Evolutionary conservation across 2,329 filamentous ascomycete species (phyloP).

Genomic region (Talaromyces funiculosus): DNA sequence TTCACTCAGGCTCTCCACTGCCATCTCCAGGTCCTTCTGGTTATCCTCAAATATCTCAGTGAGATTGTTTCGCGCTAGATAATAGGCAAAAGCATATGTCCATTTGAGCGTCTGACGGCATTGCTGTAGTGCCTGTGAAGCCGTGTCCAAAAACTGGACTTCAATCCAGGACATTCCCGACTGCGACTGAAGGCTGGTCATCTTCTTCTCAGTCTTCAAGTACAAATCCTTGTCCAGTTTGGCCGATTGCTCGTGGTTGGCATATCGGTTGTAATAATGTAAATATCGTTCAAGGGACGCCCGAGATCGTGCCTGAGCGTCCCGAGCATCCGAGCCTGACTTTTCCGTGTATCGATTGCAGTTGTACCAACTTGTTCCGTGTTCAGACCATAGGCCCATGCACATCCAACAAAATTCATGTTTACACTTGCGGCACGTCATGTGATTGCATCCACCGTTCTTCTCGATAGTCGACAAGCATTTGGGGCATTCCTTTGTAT

Average conservation of each 20-base stretch:
- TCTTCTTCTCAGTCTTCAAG: slow-evolving; percentile 96
- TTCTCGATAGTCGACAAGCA: slow-evolving; percentile 98
- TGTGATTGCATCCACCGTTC: slow-evolving; percentile 96
- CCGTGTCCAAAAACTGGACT: slow-evolving; percentile 91
- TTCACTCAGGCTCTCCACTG: slow-evolving; percentile 92
- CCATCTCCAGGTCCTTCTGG: slow-evolving; percentile 95
- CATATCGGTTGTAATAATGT: slow-evolving; percentile 98
- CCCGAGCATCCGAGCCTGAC: slow-evolving; percentile 81
- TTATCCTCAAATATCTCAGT: slow-evolving; percentile 99
- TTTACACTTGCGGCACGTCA: slow-evolving; percentile 94
- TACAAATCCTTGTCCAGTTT: slow-evolving; percentile 95
- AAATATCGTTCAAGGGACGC: slow-evolving; percentile 92
- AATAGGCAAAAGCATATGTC: slow-evolving; percentile 98
- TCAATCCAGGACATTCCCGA: slow-evolving; percentile 99
- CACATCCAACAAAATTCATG: slow-evolving; percentile 99
- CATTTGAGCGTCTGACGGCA: slow-evolving; percentile 98
- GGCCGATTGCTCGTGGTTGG: slow-evolving; percentile 96
- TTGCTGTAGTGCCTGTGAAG: slow-evolving; percentile 87
- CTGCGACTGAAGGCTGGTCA: slow-evolving; percentile 88
- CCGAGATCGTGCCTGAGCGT: slow-evolving; percentile 84
- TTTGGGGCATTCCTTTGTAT: slow-evolving; percentile 96
- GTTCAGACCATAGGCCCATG: slow-evolving; percentile 98
- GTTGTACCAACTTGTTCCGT: slow-evolving; percentile 99
- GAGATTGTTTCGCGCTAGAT: slow-evolving; percentile 89
- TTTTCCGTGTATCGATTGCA: slow-evolving; percentile 97